phyloP scores from a whole-genome alignment of 371 early-diverging fungal species.

The Rhizomucor miehei region DNA sequence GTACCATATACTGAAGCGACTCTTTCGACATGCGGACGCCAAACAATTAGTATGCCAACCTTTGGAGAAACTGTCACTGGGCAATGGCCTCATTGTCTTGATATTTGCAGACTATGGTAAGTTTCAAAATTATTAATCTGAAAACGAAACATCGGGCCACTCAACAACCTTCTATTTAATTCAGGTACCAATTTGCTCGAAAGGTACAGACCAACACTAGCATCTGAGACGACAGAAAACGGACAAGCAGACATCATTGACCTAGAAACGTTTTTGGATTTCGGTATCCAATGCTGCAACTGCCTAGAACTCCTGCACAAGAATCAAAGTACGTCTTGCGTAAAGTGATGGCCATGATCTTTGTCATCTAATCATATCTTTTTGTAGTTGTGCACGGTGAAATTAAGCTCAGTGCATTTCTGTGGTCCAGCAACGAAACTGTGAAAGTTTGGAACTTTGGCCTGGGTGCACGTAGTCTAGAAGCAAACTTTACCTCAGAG shows the following conservation, averaged over 20 bases:
- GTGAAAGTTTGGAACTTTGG: conserved; percentile 49
- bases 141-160: not conserved
- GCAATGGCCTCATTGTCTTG: conserved; percentile 31
- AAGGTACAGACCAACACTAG: conserved; percentile 18
- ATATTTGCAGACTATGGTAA: conserved; percentile 35
- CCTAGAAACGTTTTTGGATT: conserved; percentile 29
- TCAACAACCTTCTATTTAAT: not conserved
- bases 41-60: conserved; percentile 33
- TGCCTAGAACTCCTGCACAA: conserved; percentile 44
- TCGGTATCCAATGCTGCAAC: conserved; percentile 47
- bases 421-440: conserved; percentile 32
- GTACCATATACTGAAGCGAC: conserved; percentile 41
- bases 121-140: not conserved
- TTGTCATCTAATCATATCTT: not conserved
- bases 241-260: conserved; percentile 1
- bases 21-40: conserved; percentile 28
- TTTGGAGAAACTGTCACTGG: conserved; percentile 28
- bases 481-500: conserved; percentile 40
- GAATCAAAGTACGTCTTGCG: conserved; percentile 32
- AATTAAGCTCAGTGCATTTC: conserved; percentile 39
- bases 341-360: not conserved
- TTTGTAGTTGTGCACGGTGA: conserved; percentile 43
- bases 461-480: conserved; percentile 36
- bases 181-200: conserved; percentile 30
- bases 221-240: not conserved